phyloP scores from a whole-genome alignment of 441 rosid genomes.

The Lepidium campestre region DNA sequence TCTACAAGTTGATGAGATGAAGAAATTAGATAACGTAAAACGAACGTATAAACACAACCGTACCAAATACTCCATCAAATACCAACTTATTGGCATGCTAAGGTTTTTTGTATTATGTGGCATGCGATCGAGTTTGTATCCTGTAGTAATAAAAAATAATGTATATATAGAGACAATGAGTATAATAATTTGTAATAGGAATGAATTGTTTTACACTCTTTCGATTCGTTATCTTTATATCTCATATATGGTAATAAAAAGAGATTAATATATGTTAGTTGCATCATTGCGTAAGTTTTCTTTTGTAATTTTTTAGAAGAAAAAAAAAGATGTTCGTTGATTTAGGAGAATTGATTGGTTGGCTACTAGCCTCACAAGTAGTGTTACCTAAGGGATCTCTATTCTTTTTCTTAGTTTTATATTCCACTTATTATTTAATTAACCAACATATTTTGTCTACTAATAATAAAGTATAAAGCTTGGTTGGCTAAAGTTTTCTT shows the following conservation, averaged over 20 bases:
- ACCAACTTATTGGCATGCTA: slow-evolving; percentile 13
- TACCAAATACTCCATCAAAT: slow-evolving; percentile 19
- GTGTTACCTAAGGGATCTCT: slow-evolving; percentile 19
- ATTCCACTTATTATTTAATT: background rate
- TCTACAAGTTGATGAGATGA: background rate
- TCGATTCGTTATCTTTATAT: slow-evolving; percentile 7
- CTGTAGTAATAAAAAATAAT: background rate
- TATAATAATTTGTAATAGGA: background rate
- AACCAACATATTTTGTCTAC: background rate
- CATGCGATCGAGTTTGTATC: slow-evolving; percentile 10
- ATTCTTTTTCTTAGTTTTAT: background rate
- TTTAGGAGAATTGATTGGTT: slow-evolving; percentile 24
- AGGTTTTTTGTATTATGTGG: background rate
- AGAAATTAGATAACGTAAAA: slow-evolving; percentile 22
- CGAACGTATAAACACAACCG: slow-evolving; percentile 15
- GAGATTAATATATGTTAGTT: background rate
- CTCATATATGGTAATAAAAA: background rate
- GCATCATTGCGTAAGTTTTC: slow-evolving; percentile 12
- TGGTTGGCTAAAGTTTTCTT: too few species aligned
- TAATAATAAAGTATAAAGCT: background rate
- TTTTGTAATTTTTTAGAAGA: background rate
- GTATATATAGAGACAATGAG: background rate
- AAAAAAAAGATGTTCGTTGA: slow-evolving; percentile 11
- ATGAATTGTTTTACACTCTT: slow-evolving; percentile 22
- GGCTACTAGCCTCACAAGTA: slow-evolving; percentile 15